Percentiles rank a stretch among this genome's conserved stretches.
Conservation (phyloP, 352 stramenopile species). For the Phytophthora macrochlamydospora region DNA sequence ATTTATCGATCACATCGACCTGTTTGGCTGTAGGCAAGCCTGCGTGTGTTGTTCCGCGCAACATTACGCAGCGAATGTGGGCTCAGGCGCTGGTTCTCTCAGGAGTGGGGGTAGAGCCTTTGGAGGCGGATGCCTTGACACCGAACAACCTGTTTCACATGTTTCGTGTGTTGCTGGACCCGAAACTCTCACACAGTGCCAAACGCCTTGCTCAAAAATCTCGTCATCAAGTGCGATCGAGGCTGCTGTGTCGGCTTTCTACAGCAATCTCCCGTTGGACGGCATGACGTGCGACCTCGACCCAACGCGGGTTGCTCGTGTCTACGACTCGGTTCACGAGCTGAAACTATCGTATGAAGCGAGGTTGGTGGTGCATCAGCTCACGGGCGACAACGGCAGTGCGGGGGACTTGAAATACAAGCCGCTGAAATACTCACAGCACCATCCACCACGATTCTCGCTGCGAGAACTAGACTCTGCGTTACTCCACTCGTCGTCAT, state of each 20-base stretch:
- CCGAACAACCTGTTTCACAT: conserved; percentile 45
- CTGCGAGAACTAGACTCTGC: conserved; percentile 40
- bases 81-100: conserved; percentile 51
- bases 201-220: conserved; percentile 44
- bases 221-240: conserved; percentile 48
- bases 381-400: conserved; percentile 38
- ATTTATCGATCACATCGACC: conserved; percentile 55
- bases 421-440: conserved; percentile 69
- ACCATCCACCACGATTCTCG: conserved; percentile 53
- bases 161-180: conserved; percentile 44
- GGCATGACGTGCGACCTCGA: conserved; percentile 81
- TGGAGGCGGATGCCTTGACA: conserved; percentile 54
- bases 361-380: conserved; percentile 56
- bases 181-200: conserved; percentile 40
- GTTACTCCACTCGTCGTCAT: conserved; percentile 31
- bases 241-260: conserved; percentile 58
- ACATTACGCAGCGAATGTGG: conserved; percentile 57
- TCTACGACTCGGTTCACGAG: conserved; percentile 63
- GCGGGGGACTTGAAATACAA: conserved; percentile 72
- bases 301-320: conserved; percentile 58
- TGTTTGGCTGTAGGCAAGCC: conserved; percentile 53
- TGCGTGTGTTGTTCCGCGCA: conserved; percentile 53
- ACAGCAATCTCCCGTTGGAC: conserved; percentile 62
- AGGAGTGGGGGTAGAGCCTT: conserved; percentile 38
- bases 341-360: conserved; percentile 84